phyloP scores from a whole-genome alignment of 805 yeast species.

The Cephaloascus albidus region DNA sequence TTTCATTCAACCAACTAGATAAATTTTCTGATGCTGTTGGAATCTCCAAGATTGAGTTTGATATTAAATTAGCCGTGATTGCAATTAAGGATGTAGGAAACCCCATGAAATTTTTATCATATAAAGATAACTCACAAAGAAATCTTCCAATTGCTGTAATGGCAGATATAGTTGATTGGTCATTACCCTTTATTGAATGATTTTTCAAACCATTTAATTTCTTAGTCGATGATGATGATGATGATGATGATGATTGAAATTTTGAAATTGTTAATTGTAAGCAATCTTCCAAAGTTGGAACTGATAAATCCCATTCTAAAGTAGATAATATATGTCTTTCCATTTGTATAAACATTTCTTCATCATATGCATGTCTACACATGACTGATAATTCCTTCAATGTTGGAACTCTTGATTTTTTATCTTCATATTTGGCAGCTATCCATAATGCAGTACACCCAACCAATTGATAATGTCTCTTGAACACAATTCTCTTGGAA shows the following conservation, averaged over 20 bases:
- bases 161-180: slow-evolving; percentile 32
- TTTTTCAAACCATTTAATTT: background rate
- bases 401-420: slow-evolving; percentile 49
- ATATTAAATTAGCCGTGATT: slow-evolving; percentile 38
- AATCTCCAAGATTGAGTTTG: slow-evolving; percentile 43
- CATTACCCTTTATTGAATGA: background rate
- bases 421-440: slow-evolving; percentile 47
- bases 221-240: slow-evolving; percentile 3
- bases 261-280: slow-evolving; percentile 27
- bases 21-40: slow-evolving; percentile 25
- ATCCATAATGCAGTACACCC: slow-evolving; percentile 40
- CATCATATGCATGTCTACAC: slow-evolving; percentile 53
- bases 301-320: slow-evolving; percentile 34
- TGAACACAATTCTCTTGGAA: slow-evolving; percentile 34
- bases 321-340: slow-evolving; percentile 31
- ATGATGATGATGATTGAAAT: slow-evolving; percentile 1
- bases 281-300: slow-evolving; percentile 44
- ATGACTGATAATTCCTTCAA: slow-evolving; percentile 41
- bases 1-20: background rate
- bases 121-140: slow-evolving; percentile 43
- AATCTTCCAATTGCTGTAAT: slow-evolving; percentile 45
- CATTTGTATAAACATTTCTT: slow-evolving; percentile 40
- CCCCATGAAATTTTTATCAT: slow-evolving; percentile 37
- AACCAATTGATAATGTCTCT: slow-evolving; percentile 36
- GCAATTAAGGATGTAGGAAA: slow-evolving; percentile 38